phyloP scores from a whole-genome alignment of 129 eudicot species.

The Centrapalus pauciflorus region DNA sequence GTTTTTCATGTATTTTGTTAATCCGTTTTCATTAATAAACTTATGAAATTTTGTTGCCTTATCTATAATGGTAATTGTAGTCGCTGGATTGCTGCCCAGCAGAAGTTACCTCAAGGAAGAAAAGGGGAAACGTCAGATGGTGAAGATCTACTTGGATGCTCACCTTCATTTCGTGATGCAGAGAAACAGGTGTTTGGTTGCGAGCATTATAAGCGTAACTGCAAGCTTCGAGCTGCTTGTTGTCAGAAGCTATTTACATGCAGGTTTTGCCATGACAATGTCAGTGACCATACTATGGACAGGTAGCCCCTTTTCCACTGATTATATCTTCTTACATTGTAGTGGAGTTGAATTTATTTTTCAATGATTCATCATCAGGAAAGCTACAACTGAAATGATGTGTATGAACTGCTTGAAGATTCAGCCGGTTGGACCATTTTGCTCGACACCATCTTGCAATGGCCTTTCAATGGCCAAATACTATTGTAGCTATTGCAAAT shows the following conservation, averaged over 20 bases:
- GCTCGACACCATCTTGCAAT: constrained; percentile 88
- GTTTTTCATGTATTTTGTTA: background rate
- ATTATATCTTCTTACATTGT: background rate
- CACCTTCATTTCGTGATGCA: constrained; percentile 85
- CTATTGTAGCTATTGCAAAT: constrained; percentile 89
- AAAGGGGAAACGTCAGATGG: constrained; percentile 49
- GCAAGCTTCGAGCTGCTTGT: constrained; percentile 99
- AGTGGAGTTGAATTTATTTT: background rate
- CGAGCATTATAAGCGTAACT: constrained; percentile 94
- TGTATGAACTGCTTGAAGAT: constrained; percentile 85
- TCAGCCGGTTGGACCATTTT: constrained; percentile 83
- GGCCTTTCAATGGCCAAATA: constrained; percentile 88
- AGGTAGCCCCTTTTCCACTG: constrained; percentile 39
- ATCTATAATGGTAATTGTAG: constrained; percentile 24
- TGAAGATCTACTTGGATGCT: constrained; percentile 53
- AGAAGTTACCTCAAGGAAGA: constrained; percentile 65
- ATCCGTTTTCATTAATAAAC: background rate
- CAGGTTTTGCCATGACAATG: constrained; percentile 97
- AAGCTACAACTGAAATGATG: constrained; percentile 99
- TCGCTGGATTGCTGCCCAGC: constrained; percentile 99
- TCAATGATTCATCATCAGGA: constrained; percentile 44
- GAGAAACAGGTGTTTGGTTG: constrained; percentile 80
- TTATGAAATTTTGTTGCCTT: background rate
- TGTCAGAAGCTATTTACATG: constrained; percentile 89
- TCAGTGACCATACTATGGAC: constrained; percentile 99